Conservation (phyloP, 1,139 yeast genomes). For the Pneumocystis wakefieldiae region DNA sequence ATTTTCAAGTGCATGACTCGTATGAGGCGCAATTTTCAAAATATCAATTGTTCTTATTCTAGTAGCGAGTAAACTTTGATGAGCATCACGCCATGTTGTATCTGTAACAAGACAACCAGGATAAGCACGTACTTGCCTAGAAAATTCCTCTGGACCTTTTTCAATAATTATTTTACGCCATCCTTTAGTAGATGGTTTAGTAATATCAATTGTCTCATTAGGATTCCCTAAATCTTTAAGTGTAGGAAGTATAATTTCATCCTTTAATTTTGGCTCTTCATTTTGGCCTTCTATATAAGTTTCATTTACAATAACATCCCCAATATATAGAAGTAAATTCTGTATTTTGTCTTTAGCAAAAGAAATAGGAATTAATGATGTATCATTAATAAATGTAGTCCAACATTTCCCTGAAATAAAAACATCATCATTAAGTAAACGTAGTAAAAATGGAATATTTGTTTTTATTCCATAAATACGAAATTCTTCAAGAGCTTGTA, state of each 20-base stretch:
- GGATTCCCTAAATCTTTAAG: constrained; percentile 49
- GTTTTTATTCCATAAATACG: constrained; percentile 98
- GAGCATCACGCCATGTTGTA: constrained; percentile 99
- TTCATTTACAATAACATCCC: constrained; percentile 88
- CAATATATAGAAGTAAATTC: constrained; percentile 74
- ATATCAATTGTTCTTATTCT: constrained; percentile 91
- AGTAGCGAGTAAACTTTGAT: constrained; percentile 94
- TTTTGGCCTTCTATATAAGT: constrained; percentile 89
- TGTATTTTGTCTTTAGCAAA: constrained; percentile 94
- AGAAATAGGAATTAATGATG: constrained; percentile 93
- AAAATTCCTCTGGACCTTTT: constrained; percentile 80
- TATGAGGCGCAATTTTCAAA: constrained; percentile 79
- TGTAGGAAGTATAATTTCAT: constrained; percentile 62
- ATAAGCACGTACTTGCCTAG: constrained; percentile 67
- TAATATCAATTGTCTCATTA: constrained; percentile 32
- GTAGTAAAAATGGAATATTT: constrained; percentile 86
- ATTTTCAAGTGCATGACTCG: constrained; percentile 78
- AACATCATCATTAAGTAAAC: constrained; percentile 83
- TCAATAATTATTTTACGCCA: constrained; percentile 81
- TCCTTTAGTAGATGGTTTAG: constrained; percentile 51
- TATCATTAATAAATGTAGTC: constrained; percentile 98
- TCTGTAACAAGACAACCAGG: constrained; percentile 89
- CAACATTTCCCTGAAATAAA: constrained; percentile 81
- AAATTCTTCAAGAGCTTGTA: constrained; percentile 89
- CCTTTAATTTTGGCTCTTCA: constrained; percentile 69